Evolutionary conservation across 73 alveolate genomes (phyloP).

Genomic region (Paramecium sonneborni): DNA sequence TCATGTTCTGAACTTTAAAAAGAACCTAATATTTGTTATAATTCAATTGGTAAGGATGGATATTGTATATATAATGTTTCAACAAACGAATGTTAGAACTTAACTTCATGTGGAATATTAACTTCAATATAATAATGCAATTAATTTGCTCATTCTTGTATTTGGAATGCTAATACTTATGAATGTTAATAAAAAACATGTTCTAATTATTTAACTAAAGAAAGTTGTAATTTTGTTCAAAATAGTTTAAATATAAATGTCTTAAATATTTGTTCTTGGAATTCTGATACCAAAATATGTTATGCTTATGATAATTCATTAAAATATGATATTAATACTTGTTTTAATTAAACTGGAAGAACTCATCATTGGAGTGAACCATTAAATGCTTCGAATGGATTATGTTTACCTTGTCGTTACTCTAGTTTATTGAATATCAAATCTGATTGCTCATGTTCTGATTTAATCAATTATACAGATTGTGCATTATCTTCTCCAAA

Average conservation of each 20-base stretch:
- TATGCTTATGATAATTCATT: not conserved
- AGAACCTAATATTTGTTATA: not conserved
- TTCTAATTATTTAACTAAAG: not conserved
- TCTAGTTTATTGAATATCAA: not conserved
- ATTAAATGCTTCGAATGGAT: not conserved
- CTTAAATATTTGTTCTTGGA: not conserved
- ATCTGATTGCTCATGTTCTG: not conserved
- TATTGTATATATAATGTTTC: not conserved
- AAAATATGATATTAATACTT: not conserved
- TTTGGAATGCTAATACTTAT: not conserved
- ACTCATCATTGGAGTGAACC: constrained; percentile 31
- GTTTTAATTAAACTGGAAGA: not conserved
- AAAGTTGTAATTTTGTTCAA: not conserved
- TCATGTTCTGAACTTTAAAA: not conserved
- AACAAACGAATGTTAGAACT: not conserved
- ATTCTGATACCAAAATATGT: not conserved
- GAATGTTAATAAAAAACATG: not conserved
- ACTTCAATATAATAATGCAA: not conserved
- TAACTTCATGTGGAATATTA: not conserved
- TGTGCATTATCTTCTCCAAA: constrained; percentile 9
- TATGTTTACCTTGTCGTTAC: not conserved
- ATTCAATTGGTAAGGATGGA: not conserved
- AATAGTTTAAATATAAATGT: not conserved
- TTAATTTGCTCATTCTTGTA: not conserved
- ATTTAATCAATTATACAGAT: not conserved